A percentile compares a stretch with the other conserved stretches of the same genome.
phyloP scores from a whole-genome alignment of 1,284 basidiomycete species.

The Agaricales sp. region DNA sequence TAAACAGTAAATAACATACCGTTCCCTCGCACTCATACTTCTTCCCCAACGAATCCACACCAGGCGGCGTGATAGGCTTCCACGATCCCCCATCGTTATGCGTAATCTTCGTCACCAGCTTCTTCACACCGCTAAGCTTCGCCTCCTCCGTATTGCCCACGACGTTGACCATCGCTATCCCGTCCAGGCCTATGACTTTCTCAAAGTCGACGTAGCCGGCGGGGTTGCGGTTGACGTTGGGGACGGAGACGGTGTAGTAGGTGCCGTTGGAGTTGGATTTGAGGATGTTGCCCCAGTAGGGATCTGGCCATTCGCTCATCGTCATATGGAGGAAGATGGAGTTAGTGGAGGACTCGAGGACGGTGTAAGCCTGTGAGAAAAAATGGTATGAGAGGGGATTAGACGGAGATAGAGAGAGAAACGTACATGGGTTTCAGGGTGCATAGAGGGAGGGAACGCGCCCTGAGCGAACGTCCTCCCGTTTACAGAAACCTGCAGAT shows the following conservation, averaged over 20 bases:
- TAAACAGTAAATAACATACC: slow-evolving; percentile 29
- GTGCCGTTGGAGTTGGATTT: slow-evolving; percentile 99
- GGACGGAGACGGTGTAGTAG: slow-evolving; percentile 82
- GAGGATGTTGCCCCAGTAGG: slow-evolving; percentile 87
- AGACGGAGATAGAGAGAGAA: not conserved
- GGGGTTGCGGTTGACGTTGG: slow-evolving; percentile 85
- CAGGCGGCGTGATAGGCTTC: slow-evolving; percentile 75
- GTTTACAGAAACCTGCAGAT: slow-evolving; percentile 88
- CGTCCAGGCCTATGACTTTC: slow-evolving; percentile 94
- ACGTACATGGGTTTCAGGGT: slow-evolving; percentile 77
- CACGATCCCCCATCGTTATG: slow-evolving; percentile 89
- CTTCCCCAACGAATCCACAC: slow-evolving; percentile 67
- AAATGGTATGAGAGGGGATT: slow-evolving; percentile 1
- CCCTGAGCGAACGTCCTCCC: slow-evolving; percentile 79
- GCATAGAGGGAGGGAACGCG: slow-evolving; percentile 84
- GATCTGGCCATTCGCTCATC: slow-evolving; percentile 64
- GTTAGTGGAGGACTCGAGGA: slow-evolving; percentile 89
- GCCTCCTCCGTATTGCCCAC: slow-evolving; percentile 80
- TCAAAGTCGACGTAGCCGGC: slow-evolving; percentile 94
- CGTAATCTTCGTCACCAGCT: slow-evolving; percentile 81
- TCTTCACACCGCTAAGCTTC: slow-evolving; percentile 63
- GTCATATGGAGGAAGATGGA: slow-evolving; percentile 95
- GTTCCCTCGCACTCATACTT: slow-evolving; percentile 66
- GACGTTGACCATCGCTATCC: slow-evolving; percentile 89
- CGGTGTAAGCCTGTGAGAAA: slow-evolving; percentile 68